These are phyloP conservation scores for Marsdenia floribunda DNA, from an alignment of 257 asterid species.

Conservation along the genomic window DNA sequence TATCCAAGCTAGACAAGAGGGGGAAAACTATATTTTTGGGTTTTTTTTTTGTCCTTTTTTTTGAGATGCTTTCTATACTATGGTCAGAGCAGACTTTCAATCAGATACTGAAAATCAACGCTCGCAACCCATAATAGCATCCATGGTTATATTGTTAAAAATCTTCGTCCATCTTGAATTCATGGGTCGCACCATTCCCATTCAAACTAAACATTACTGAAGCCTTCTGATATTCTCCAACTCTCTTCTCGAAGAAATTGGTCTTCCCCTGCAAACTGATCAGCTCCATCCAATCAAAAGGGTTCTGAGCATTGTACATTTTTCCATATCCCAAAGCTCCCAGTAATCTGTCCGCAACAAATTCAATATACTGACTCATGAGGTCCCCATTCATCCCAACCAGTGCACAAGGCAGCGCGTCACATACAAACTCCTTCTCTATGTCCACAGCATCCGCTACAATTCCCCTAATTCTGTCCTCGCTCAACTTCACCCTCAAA, in stretches of 20 bases:
- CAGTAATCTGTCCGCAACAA: conserved; percentile 79
- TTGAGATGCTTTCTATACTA: background rate
- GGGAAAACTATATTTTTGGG: too few species aligned
- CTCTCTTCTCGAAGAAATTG: conserved; percentile 91
- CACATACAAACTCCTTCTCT: conserved; percentile 79
- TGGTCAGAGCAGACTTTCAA: background rate
- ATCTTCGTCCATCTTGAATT: conserved; percentile 73
- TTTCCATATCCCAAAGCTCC: conserved; percentile 60
- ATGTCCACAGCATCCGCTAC: conserved; percentile 70
- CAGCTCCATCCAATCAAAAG: conserved; percentile 96
- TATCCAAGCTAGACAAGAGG: background rate
- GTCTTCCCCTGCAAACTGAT: conserved; percentile 96
- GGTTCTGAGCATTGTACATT: conserved; percentile 56
- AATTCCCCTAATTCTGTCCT: conserved; percentile 61
- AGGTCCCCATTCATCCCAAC: conserved; percentile 77
- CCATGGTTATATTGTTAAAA: conserved; percentile 31
- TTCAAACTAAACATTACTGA: conserved; percentile 68
- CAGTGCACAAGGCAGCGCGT: conserved; percentile 74
- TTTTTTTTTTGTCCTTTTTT: too few species aligned
- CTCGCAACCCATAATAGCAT: background rate
- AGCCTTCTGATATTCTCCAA: conserved; percentile 94
- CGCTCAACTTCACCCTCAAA: conserved; percentile 57
- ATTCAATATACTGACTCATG: conserved; percentile 78
- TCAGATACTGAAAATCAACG: background rate
- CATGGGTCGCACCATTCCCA: conserved; percentile 47